Percentiles rank a stretch among this genome's conserved stretches.
Evolutionary conservation across 1,284 basidiomycete species (phyloP).

Genomic region (Cryptococcus sp.): DNA sequence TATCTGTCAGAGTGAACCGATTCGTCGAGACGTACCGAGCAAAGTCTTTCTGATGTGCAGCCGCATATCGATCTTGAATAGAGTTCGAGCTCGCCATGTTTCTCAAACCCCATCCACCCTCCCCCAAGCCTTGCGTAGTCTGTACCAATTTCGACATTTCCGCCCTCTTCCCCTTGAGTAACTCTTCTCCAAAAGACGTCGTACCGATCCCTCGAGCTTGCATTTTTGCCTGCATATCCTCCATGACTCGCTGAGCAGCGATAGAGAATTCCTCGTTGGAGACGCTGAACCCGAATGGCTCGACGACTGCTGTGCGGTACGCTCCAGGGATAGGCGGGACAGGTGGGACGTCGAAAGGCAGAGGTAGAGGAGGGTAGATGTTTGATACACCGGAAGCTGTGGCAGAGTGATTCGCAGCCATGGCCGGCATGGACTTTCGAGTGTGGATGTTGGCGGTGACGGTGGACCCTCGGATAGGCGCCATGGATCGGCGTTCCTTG

Average conservation of each 20-base stretch:
- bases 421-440: slow-evolving; percentile 35
- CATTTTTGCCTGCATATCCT: slow-evolving; percentile 38
- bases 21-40: slow-evolving; percentile 24
- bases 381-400: slow-evolving; percentile 11
- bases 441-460: background rate
- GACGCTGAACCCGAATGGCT: slow-evolving; percentile 26
- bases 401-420: slow-evolving; percentile 10
- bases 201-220: slow-evolving; percentile 6
- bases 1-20: slow-evolving; percentile 6
- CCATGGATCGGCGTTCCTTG: slow-evolving; percentile 33
- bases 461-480: slow-evolving; percentile 13
- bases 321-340: slow-evolving; percentile 5
- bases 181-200: slow-evolving; percentile 21
- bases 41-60: slow-evolving; percentile 37
- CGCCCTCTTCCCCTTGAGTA: slow-evolving; percentile 39
- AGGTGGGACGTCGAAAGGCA: slow-evolving; percentile 11
- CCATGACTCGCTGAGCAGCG: slow-evolving; percentile 30
- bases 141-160: slow-evolving; percentile 33
- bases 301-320: background rate
- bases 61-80: slow-evolving; percentile 31
- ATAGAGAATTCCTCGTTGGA: slow-evolving; percentile 31
- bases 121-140: slow-evolving; percentile 21
- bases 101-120: slow-evolving; percentile 33
- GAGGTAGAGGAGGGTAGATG: slow-evolving; percentile 33
- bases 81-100: background rate